Conservation (phyloP, 306 rosid genomes). For the Quercus robur region DNA sequence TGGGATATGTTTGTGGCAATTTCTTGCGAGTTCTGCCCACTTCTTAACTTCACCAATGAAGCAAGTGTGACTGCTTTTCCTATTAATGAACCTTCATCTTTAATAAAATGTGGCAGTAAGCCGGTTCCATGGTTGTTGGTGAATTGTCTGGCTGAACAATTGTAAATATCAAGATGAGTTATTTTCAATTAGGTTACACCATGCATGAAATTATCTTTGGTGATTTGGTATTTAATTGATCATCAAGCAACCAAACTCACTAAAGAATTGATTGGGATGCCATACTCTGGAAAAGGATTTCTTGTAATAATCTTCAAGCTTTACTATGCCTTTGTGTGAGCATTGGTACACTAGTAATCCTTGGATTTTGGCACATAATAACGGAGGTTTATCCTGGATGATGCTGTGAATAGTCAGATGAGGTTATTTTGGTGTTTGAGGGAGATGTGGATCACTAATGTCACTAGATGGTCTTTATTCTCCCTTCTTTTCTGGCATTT, state of each 20-base stretch:
- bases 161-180: not conserved
- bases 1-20: not conserved
- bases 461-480: not conserved
- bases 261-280: not conserved
- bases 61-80: not conserved
- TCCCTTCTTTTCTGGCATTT: not conserved
- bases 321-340: not conserved
- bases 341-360: not conserved
- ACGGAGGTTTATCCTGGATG: not conserved
- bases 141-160: not conserved
- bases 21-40: not conserved
- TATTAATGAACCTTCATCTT: not conserved
- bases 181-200: not conserved
- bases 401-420: not conserved
- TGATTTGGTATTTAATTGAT: not conserved
- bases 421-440: not conserved
- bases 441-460: not conserved
- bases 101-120: not conserved
- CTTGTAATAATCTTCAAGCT: not conserved
- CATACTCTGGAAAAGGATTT: not conserved
- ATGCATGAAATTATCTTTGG: not conserved
- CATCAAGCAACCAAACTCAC: not conserved
- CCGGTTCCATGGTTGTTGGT: not conserved
- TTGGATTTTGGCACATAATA: not conserved
- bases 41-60: not conserved